A percentile compares a stretch with the other conserved stretches of the same genome.
These are phyloP conservation scores for Monosporascus sp. DNA, from an alignment of 2,329 filamentous ascomycete genomes.

Conservation along the genomic window DNA sequence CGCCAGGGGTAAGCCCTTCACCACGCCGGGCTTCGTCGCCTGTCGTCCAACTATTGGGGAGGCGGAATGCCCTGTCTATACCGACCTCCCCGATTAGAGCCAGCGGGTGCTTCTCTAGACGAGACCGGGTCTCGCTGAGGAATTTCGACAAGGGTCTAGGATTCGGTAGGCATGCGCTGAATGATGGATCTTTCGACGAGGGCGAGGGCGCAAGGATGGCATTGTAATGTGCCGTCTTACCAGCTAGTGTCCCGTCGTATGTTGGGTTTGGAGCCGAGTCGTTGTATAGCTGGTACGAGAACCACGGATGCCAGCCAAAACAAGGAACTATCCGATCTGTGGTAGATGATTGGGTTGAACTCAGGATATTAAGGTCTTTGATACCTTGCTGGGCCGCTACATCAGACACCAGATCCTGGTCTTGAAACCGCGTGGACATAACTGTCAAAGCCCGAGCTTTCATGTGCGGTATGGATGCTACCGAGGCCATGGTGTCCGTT, in stretches of 20 bases:
- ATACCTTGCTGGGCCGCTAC: conserved; percentile 53
- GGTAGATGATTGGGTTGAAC: conserved; percentile 5
- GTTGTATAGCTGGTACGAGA: conserved; percentile 70
- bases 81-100: conserved; percentile 75
- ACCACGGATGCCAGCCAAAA: conserved; percentile 90
- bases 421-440: conserved; percentile 72
- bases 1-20: conserved; percentile 56
- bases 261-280: conserved; percentile 39
- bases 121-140: conserved; percentile 47
- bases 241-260: conserved; percentile 28
- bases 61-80: conserved; percentile 69
- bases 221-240: conserved; percentile 56
- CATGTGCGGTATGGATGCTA: conserved; percentile 58
- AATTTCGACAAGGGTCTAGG: conserved; percentile 56
- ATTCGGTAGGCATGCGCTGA: conserved; percentile 48
- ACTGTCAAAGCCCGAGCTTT: conserved; percentile 60
- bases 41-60: conserved; percentile 55
- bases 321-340: conserved; percentile 54
- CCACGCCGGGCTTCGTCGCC: conserved; percentile 34
- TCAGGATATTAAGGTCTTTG: conserved; percentile 17
- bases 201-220: conserved; percentile 56
- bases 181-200: conserved; percentile 33
- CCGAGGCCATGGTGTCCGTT: conserved; percentile 66
- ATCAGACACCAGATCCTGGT: conserved; percentile 65
- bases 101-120: conserved; percentile 51